Evolutionary conservation across 306 rosid genomes (phyloP), one percentile per base, ranked within the genome.

Genomic region (Crotalaria pallida): DNA sequence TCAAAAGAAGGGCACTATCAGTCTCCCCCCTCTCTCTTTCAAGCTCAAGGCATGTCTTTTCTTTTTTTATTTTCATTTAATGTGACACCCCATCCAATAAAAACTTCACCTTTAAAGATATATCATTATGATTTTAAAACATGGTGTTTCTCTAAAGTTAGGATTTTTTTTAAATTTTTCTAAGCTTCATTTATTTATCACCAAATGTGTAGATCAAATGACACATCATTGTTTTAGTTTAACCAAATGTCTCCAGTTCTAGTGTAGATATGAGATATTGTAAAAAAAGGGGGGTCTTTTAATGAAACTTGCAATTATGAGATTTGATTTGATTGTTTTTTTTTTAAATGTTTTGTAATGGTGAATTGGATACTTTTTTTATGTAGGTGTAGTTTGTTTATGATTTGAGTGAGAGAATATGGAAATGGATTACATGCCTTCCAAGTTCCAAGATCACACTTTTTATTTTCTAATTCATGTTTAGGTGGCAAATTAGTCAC

Each of bases 1-100:
- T 59, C 97, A 93, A 83, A 93, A 93, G 80, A 93, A 93, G 80
- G 98, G 98, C 86, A 88, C 97, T 21, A 75, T 93, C 82, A 87
- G 88, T 85, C 98, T 93, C 48, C 98, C 97, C 13, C 97, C 98
- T 64, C 90, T 93, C 69, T 88, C 98, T 63, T 81, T 90, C 75
- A 93, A 90, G 86, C 72, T 90, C 86, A 93, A 90, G 96, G 98
- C 63, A 71, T 21, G 63, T 60, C 16, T 34, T 34, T 34, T 36
- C 11, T 36, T 36, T 36, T 36, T 36, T 0, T n/a, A n/a, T n/a
- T n/a, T n/a, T n/a, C n/a, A n/a, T n/a, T n/a, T n/a, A n/a, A n/a
- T n/a, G n/a, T n/a, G n/a, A n/a, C n/a, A n/a, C n/a, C n/a, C n/a
- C n/a, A n/a, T n/a, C n/a, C n/a, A n/a, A n/a, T n/a, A n/a, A n/a